Conservation (phyloP, 345 rosid species). For the Odontarrhena argentea region DNA sequence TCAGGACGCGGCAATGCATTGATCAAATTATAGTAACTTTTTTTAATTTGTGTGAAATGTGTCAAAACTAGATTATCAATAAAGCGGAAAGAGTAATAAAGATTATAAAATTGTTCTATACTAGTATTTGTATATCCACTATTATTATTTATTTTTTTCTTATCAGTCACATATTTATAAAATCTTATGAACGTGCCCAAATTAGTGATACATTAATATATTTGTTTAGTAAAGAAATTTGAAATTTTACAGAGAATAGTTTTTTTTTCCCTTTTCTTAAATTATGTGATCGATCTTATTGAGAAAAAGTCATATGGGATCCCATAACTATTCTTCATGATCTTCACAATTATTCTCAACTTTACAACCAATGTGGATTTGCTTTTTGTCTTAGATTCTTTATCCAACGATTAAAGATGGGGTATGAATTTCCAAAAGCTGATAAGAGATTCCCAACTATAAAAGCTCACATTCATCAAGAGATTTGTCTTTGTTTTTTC, state of each 20-base stretch:
- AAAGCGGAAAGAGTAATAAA: too few species aligned
- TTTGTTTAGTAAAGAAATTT: too few species aligned
- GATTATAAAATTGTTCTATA: too few species aligned
- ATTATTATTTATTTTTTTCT: too few species aligned
- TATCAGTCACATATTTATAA: too few species aligned
- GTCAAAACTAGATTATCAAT: too few species aligned
- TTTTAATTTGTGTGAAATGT: too few species aligned
- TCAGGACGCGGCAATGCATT: not conserved
- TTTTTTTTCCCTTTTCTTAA: too few species aligned
- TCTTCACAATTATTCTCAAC: constrained; percentile 22
- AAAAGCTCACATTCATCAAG: not conserved
- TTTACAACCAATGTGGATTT: constrained; percentile 8
- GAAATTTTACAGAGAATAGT: too few species aligned
- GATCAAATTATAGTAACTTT: not conserved
- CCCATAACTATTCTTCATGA: constrained; percentile 20
- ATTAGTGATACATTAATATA: too few species aligned
- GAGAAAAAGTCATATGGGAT: constrained; percentile 31
- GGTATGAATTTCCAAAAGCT: not conserved
- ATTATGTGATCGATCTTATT: not conserved
- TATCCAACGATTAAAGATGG: not conserved
- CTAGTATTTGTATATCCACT: too few species aligned
- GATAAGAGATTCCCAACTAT: not conserved
- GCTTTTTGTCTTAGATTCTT: constrained; percentile 19
- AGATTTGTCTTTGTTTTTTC: not conserved
- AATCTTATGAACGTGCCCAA: too few species aligned